A percentile compares a stretch with the other conserved stretches of the same genome.
Evolutionary conservation across 306 rosid genomes (phyloP).

Genomic region (Castanopsis chinensis): DNA sequence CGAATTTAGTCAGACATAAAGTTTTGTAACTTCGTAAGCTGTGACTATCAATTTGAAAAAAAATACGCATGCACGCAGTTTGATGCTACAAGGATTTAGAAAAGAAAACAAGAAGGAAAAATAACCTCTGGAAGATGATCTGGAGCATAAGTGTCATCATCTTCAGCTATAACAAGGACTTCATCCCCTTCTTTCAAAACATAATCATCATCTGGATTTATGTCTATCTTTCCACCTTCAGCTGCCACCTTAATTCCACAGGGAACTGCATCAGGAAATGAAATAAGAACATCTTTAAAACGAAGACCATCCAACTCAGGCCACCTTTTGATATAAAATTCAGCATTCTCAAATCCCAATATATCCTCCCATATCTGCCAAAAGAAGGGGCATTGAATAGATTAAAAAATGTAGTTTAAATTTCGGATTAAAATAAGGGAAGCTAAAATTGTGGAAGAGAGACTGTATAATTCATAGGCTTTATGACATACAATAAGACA

Average conservation of each 20-base stretch:
- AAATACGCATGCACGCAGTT: constrained; percentile 8
- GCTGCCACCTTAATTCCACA: constrained; percentile 94
- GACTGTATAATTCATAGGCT: background rate
- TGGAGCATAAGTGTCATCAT: constrained; percentile 92
- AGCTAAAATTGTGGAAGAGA: background rate
- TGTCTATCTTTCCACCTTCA: constrained; percentile 72
- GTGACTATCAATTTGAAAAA: constrained; percentile 8
- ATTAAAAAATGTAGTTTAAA: background rate
- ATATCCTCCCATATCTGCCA: constrained; percentile 98
- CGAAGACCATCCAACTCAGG: constrained; percentile 65
- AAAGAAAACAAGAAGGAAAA: constrained; percentile 18
- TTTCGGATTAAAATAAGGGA: background rate
- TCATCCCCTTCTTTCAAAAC: constrained; percentile 84
- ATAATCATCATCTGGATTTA: constrained; percentile 86
- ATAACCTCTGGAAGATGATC: constrained; percentile 80
- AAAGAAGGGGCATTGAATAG: constrained; percentile 13
- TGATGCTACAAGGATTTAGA: constrained; percentile 20
- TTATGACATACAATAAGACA: background rate
- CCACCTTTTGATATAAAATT: constrained; percentile 96
- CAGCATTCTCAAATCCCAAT: constrained; percentile 97
- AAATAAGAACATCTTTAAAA: constrained; percentile 69
- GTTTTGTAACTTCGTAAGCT: constrained; percentile 13
- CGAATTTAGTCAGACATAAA: constrained; percentile 18
- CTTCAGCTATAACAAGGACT: constrained; percentile 96
- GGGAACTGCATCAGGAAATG: constrained; percentile 96